phyloP scores from a whole-genome alignment of 257 asterid genomes.

The Solanum dulcamara region DNA sequence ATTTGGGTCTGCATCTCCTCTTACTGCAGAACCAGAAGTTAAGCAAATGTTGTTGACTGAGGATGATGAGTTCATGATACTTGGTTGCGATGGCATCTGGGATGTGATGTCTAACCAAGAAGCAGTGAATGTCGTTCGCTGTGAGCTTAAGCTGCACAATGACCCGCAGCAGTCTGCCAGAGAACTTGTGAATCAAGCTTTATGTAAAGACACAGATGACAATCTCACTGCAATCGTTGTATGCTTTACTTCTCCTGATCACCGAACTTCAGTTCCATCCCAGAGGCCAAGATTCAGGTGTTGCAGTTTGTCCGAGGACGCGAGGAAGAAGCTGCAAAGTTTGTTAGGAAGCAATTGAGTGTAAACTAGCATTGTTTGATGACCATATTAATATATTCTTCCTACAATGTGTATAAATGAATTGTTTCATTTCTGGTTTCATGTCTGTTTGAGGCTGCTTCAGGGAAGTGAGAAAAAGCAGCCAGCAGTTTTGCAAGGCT shows the following conservation, averaged over 20 bases:
- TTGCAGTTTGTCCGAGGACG: constrained; percentile 60
- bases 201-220: constrained; percentile 37
- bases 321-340: constrained; percentile 48
- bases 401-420: neutral
- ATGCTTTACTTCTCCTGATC: constrained; percentile 34
- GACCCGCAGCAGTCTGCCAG: constrained; percentile 63
- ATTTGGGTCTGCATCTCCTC: constrained; percentile 65
- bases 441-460: constrained; percentile 26
- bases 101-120: constrained; percentile 84
- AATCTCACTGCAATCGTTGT: constrained; percentile 78
- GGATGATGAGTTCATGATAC: constrained; percentile 84
- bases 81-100: constrained; percentile 95
- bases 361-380: neutral
- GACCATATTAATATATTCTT: neutral
- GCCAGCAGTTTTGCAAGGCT: constrained; percentile 20
- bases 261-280: constrained; percentile 19
- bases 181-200: constrained; percentile 63
- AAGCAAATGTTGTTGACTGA: constrained; percentile 40
- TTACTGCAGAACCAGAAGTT: constrained; percentile 84
- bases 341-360: constrained; percentile 42
- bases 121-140: constrained; percentile 58
- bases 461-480: constrained; percentile 24
- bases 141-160: constrained; percentile 44
- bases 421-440: neutral
- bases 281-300: constrained; percentile 48